Evolutionary conservation across 1,139 yeast species (phyloP), one percentile per base, ranked within the genome.

Genomic region (Pichia sp.): DNA sequence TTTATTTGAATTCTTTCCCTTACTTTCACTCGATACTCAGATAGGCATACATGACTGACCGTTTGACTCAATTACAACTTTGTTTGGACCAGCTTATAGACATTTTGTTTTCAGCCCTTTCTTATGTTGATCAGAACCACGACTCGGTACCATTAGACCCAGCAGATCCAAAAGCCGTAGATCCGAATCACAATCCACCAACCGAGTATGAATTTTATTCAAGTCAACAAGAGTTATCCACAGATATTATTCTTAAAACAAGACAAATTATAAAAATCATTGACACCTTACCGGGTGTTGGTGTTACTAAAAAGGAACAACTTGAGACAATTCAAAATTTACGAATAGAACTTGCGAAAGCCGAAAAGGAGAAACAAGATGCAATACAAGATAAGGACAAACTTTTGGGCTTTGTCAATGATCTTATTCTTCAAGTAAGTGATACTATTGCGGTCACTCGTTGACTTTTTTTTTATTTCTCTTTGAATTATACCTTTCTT

Each of bases 211-310:
- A 69, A 32, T 80, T 80, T 54, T 68, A 69, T 15, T 73, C 72
- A 35, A 78, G 84, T 10, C 66, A 82, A 32, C 79, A 78, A 52
- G 93, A 83, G 54, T 69, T 91, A 16, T 77, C 95, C 2, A 77
- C 84, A 0, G 97, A 91, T 57, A 74, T 91, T 16, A 85, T 89
- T 21, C 65, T 87, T 46, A 88, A 89, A 56, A 77, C 95, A 4
- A 73, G 94, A 51, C 98, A 91, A 59, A 85, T 89, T 15, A 76
- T 86, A 37, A 78, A 84, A 61, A 73, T 91, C 31, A 88, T 91
- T 25, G 95, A 86, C 57, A 78, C 94, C 3, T 66, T 91, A 36
- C 98, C 99, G 0, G 98, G 97, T 4, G 85, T 88, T 3, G 96
- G 94, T 13, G 88, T 84, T 1, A 78, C 89, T 2, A 86, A 86